Percentiles rank a stretch among this genome's conserved stretches.
Evolutionary conservation across 1,139 yeast species (phyloP).

Genomic region (Geotrichum europaeum): DNA sequence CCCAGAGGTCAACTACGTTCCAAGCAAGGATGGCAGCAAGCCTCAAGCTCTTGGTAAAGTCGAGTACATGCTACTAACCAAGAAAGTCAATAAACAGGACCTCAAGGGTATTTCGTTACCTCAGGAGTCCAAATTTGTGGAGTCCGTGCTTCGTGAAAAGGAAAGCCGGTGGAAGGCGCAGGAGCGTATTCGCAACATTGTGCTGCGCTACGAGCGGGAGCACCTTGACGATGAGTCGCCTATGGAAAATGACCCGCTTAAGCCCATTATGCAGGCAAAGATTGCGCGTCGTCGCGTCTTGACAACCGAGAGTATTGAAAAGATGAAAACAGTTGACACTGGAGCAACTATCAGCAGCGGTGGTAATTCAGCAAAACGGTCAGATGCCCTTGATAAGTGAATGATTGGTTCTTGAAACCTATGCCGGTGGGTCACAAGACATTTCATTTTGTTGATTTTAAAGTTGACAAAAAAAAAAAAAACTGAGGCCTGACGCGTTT

Average conservation of each 20-base stretch:
- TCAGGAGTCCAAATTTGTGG: slow-evolving; percentile 26
- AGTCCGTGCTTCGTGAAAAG: slow-evolving; percentile 24
- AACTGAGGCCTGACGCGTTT: no score
- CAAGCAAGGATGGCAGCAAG: neutral
- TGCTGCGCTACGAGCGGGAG: slow-evolving; percentile 25
- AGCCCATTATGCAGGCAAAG: slow-evolving; percentile 4
- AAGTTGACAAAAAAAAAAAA: neutral
- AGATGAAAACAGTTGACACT: neutral
- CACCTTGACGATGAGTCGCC: slow-evolving; percentile 2
- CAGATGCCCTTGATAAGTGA: neutral
- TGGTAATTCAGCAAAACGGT: neutral
- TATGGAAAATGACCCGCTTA: slow-evolving; percentile 6
- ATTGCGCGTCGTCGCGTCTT: neutral
- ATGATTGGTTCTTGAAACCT: neutral
- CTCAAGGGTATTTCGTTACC: slow-evolving; percentile 26
- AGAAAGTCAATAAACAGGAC: slow-evolving; percentile 24
- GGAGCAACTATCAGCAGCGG: neutral
- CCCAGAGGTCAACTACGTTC: slow-evolving; percentile 3
- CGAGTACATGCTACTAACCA: slow-evolving; percentile 27
- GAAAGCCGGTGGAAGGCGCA: slow-evolving; percentile 24
- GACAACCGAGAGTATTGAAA: neutral
- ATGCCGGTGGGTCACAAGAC: neutral
- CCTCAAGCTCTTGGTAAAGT: slow-evolving; percentile 16
- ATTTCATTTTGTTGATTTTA: neutral
- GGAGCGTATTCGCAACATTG: slow-evolving; percentile 27